Conservation (phyloP, 1,284 basidiomycete genomes). For the Athelia psychrophila region DNA sequence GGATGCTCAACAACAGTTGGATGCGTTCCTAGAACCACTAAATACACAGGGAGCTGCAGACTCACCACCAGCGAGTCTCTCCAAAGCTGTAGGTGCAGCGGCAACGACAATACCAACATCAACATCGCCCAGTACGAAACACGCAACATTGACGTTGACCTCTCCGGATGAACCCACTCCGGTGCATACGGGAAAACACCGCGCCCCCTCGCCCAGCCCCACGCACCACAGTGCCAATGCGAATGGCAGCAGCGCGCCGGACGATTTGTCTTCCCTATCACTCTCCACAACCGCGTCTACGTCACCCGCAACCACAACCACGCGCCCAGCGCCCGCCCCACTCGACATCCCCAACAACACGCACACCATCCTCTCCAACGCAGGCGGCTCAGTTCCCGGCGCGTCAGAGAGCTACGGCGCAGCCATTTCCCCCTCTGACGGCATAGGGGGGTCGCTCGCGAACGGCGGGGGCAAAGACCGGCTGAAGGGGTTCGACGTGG, state of each 20-base stretch:
- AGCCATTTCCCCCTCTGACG: slow-evolving; percentile 42
- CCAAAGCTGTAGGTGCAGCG: slow-evolving; percentile 39
- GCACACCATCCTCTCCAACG: slow-evolving; percentile 71
- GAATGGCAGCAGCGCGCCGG: slow-evolving; percentile 18
- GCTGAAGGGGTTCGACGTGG: slow-evolving; percentile 82
- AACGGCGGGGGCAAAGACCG: slow-evolving; percentile 55
- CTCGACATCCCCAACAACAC: slow-evolving; percentile 72
- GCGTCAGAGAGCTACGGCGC: slow-evolving; percentile 44
- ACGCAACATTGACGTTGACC: slow-evolving; percentile 29
- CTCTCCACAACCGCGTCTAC: slow-evolving; percentile 22
- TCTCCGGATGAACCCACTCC: slow-evolving; percentile 20
- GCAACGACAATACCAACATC: slow-evolving; percentile 27
- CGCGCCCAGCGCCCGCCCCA: slow-evolving; percentile 43
- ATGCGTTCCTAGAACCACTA: slow-evolving; percentile 25
- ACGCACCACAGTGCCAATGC: not conserved
- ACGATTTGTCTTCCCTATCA: slow-evolving; percentile 24
- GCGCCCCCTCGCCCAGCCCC: slow-evolving; percentile 40
- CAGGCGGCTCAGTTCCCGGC: slow-evolving; percentile 36
- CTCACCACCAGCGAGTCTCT: slow-evolving; percentile 38
- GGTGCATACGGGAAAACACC: slow-evolving; percentile 25
- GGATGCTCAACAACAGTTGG: slow-evolving; percentile 15
- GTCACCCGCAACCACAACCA: slow-evolving; percentile 26
- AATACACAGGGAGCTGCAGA: slow-evolving; percentile 37
- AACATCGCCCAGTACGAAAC: slow-evolving; percentile 29
- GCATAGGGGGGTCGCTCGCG: slow-evolving; percentile 25